Evolutionary conservation across 352 stramenopile genomes (phyloP).

Genomic region (Pythium monospermum): DNA sequence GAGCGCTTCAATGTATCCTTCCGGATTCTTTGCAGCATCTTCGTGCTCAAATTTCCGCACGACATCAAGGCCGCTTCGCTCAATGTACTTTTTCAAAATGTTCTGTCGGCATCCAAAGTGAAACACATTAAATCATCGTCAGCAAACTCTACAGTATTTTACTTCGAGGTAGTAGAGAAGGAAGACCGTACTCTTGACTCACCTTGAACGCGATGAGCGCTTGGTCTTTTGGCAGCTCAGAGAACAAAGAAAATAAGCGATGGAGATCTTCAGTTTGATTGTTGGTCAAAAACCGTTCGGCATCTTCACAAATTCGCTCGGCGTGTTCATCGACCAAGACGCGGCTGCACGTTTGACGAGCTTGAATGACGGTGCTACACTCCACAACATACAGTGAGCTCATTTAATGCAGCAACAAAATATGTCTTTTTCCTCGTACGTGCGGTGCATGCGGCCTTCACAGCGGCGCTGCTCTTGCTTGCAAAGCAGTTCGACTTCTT

Average conservation of each 20-base stretch:
- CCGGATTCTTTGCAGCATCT: conserved; percentile 72
- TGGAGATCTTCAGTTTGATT: conserved; percentile 77
- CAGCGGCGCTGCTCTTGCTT: conserved; percentile 77
- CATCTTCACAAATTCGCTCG: conserved; percentile 77
- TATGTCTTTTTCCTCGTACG: conserved; percentile 41
- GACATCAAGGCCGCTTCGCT: conserved; percentile 69
- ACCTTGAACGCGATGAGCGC: conserved; percentile 82
- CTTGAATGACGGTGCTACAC: conserved; percentile 69
- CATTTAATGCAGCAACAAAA: too few relatives aligned
- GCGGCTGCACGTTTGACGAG: conserved; percentile 69
- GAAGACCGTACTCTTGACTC: conserved; percentile 4
- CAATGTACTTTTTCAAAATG: conserved; percentile 85
- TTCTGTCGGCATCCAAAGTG: conserved; percentile 32
- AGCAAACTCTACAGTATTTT: too few relatives aligned
- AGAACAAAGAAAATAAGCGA: conserved; percentile 79
- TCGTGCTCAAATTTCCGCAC: conserved; percentile 77
- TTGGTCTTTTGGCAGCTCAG: conserved; percentile 72
- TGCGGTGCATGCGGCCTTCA: conserved; percentile 68
- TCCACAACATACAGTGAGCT: too few relatives aligned
- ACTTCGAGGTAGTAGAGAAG: too few relatives aligned
- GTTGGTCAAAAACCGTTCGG: conserved; percentile 67
- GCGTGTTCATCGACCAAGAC: conserved; percentile 77
- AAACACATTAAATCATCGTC: conserved; percentile 1
- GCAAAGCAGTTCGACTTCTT: conserved; percentile 62
- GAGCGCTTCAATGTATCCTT: conserved; percentile 81